phyloP scores from a whole-genome alignment of 2,329 filamentous ascomycete genomes.

The Corinectria fuckeliana region DNA sequence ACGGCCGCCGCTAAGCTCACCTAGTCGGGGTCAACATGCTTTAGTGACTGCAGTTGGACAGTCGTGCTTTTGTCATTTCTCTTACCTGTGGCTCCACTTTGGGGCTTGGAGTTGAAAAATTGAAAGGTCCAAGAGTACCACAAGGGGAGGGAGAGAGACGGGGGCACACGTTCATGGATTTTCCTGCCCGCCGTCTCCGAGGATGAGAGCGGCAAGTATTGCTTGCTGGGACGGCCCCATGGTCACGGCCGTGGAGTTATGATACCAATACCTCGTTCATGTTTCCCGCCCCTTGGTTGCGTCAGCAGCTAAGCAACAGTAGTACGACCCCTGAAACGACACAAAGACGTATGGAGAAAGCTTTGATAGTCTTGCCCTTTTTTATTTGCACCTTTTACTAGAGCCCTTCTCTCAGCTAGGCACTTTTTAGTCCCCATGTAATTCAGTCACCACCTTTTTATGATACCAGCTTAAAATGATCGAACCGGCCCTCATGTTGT shows the following conservation, averaged over 20 bases:
- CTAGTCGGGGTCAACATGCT: slow-evolving; percentile 21
- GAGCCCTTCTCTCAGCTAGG: slow-evolving; percentile 45
- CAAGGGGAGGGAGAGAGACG: slow-evolving; percentile 31
- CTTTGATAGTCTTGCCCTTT: slow-evolving; percentile 48
- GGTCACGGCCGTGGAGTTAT: slow-evolving; percentile 35
- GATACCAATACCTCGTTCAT: slow-evolving; percentile 32
- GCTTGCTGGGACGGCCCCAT: slow-evolving; percentile 28
- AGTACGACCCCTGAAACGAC: slow-evolving; percentile 33
- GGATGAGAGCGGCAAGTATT: slow-evolving; percentile 18
- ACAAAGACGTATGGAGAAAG: slow-evolving; percentile 40
- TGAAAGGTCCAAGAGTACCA: slow-evolving; percentile 43
- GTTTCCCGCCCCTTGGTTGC: slow-evolving; percentile 35
- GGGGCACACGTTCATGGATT: slow-evolving; percentile 40
- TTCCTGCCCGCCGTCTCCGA: slow-evolving; percentile 34
- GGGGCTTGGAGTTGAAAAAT: slow-evolving; percentile 46
- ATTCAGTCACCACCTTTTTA: slow-evolving; percentile 49
- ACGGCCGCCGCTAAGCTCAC: slow-evolving; percentile 80
- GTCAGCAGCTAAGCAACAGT: slow-evolving; percentile 29
- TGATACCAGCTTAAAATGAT: slow-evolving; percentile 52
- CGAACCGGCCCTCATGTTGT: slow-evolving; percentile 8
- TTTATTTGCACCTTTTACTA: slow-evolving; percentile 43
- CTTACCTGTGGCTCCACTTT: slow-evolving; percentile 39
- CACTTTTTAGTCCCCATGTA: slow-evolving; percentile 55
- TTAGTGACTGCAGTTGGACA: slow-evolving; percentile 40
- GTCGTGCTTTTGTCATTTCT: slow-evolving; percentile 36